A percentile compares a stretch with the other conserved stretches of the same genome.
phyloP scores from a whole-genome alignment of 1,284 basidiomycete species.

The Ceratobasidium sp. region DNA sequence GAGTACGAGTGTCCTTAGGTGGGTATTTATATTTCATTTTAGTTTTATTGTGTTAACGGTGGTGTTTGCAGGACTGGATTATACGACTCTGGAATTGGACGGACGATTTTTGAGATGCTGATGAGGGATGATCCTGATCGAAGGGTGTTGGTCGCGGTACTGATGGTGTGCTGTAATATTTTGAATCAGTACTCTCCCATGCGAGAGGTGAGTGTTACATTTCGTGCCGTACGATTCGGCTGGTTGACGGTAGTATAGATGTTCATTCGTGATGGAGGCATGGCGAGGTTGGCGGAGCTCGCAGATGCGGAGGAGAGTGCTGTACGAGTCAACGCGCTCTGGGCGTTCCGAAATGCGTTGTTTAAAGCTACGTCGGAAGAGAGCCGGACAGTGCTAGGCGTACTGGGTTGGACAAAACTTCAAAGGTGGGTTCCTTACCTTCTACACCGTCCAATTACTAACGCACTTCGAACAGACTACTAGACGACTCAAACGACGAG shows the following conservation, averaged over 20 bases:
- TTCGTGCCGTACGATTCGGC: too few species aligned
- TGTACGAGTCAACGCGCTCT: slow-evolving; percentile 18
- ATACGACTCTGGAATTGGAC: slow-evolving; percentile 37
- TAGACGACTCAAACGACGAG: slow-evolving; percentile 25
- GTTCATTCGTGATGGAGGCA: slow-evolving; percentile 38
- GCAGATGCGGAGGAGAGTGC: slow-evolving; percentile 20
- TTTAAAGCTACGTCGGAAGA: slow-evolving; percentile 20
- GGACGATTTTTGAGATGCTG: slow-evolving; percentile 29
- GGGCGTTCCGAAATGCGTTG: slow-evolving; percentile 27
- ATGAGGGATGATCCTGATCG: slow-evolving; percentile 32
- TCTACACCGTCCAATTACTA: too few species aligned
- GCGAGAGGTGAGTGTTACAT: slow-evolving; percentile 24
- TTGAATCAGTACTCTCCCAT: slow-evolving; percentile 35
- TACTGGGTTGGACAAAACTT: slow-evolving; percentile 10
- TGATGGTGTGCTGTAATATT: slow-evolving; percentile 35
- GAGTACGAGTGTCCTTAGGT: slow-evolving; percentile 34
- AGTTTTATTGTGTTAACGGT: neutral
- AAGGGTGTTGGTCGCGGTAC: slow-evolving; percentile 19
- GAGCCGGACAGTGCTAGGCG: neutral
- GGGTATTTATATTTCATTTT: neutral
- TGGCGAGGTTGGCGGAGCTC: slow-evolving; percentile 12
- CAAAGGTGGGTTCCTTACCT: slow-evolving; percentile 3
- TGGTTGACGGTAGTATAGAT: neutral
- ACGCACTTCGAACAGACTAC: neutral
- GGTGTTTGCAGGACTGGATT: slow-evolving; percentile 9